Evolutionary conservation across 805 yeast genomes (phyloP), one percentile per base, ranked within the genome.

Genomic region (Sugiyamaella smithiae): DNA sequence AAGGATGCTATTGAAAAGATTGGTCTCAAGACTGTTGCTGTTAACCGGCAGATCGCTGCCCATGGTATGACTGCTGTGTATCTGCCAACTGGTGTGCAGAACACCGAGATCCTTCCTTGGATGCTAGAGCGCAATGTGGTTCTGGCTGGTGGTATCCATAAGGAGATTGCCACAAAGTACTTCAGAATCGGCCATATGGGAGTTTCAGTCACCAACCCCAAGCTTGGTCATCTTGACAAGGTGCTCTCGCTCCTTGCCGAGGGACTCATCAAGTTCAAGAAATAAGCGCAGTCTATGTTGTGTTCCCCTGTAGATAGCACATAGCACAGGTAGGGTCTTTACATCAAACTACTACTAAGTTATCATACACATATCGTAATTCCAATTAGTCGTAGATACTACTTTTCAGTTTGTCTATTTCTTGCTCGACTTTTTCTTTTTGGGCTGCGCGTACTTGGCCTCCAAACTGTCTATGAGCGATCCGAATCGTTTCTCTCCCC

Each of bases 111-210:
- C 43, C 71, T 88, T 53, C 69, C 75, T 40, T 61, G 57, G 42
- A 68, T 87, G 55, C 78, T 82, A 52, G 67, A 74, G 45, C 78
- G 80, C 57, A 90, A 89, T 16, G 79, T 85, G 61, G 79, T 84
- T 20, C 77, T 90, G 43, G 96, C 97, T 40, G 95, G 93, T 43
- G 97, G 97, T 50, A 84, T 90, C 56, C 91, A 86, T 71, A 82
- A 80, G 67, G 88, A 81, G 20, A 80, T 88, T 60, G 83, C 80
- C 41, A 77, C 85, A 51, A 82, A 84, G 66, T 90, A 90, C 72
- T 87, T 91, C 73, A 80, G 98, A 69, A 82, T 90, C 51, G 98
- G 98, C 29, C 98, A 90, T 71, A 91, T 91, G 98, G 97, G 97
- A 54, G 82, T 81, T 51, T 77, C 89, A 41, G 86, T 83, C 9